A percentile compares a stretch with the other conserved stretches of the same genome.
Conservation (phyloP, 257 asterid genomes). For the Paulownia fortunei region DNA sequence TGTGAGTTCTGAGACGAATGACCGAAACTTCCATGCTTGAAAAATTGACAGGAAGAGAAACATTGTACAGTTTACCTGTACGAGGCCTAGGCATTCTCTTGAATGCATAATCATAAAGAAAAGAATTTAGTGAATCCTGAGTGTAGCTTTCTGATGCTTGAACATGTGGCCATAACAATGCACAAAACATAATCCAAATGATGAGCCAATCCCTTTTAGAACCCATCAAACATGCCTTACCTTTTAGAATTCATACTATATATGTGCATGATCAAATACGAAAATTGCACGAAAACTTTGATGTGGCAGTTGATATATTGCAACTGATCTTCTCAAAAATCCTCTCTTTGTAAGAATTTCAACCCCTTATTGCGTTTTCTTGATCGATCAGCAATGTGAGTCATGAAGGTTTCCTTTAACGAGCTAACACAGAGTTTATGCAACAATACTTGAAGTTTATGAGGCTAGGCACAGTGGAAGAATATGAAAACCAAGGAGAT, state of each 20-base stretch:
- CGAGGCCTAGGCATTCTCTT: slow-evolving; percentile 35
- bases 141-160: slow-evolving; percentile 40
- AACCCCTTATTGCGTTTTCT: neutral
- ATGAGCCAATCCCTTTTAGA: slow-evolving; percentile 32
- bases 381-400: neutral
- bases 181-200: slow-evolving; percentile 37
- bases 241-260: neutral
- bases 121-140: slow-evolving; percentile 57
- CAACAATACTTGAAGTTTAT: neutral
- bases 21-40: slow-evolving; percentile 56
- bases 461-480: neutral
- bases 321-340: neutral
- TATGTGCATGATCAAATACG: slow-evolving; percentile 17
- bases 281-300: slow-evolving; percentile 14
- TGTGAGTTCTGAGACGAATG: slow-evolving; percentile 54
- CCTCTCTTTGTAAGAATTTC: neutral
- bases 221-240: slow-evolving; percentile 58
- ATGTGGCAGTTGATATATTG: neutral
- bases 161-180: slow-evolving; percentile 28
- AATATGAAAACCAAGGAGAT: slow-evolving; percentile 17
- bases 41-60: slow-evolving; percentile 59
- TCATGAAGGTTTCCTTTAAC: neutral
- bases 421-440: slow-evolving; percentile 5
- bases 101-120: slow-evolving; percentile 52
- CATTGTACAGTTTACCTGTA: slow-evolving; percentile 60